phyloP scores from a whole-genome alignment of 345 rosid species.

The Pistacia atlantica region DNA sequence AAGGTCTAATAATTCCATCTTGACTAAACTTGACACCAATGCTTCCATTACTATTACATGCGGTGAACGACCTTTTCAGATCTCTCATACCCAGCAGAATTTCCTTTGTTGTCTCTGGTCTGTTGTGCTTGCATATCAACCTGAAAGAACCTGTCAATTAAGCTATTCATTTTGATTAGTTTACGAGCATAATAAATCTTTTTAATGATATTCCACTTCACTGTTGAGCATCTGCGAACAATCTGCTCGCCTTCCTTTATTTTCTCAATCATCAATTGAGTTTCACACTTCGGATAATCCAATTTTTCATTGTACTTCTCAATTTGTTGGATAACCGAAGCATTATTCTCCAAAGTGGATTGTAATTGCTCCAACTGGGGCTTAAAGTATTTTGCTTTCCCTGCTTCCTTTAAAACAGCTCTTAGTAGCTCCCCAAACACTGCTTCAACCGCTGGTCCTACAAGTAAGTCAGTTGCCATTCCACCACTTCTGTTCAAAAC shows the following conservation, averaged over 20 bases:
- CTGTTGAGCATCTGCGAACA: conserved; percentile 13
- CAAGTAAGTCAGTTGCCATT: background rate
- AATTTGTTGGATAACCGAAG: conserved; percentile 10
- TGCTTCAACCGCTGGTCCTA: conserved; percentile 30
- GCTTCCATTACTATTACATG: conserved; percentile 10
- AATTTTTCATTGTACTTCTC: conserved; percentile 11
- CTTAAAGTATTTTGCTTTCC: conserved; percentile 19
- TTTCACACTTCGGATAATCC: conserved; percentile 23
- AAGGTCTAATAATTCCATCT: conserved; percentile 13
- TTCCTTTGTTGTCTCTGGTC: conserved; percentile 25
- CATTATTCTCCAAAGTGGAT: conserved; percentile 14
- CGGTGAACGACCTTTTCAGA: background rate
- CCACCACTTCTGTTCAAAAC: background rate
- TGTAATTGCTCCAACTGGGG: conserved; percentile 18
- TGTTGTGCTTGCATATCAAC: conserved; percentile 20
- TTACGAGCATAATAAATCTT: conserved; percentile 1
- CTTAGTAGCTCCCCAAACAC: conserved; percentile 22
- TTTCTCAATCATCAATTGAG: background rate
- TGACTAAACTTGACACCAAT: background rate
- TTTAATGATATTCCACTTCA: background rate
- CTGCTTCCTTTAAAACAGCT: conserved; percentile 2
- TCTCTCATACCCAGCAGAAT: background rate
- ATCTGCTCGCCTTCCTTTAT: conserved; percentile 20
- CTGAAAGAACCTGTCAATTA: conserved; percentile 20
- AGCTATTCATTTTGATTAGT: conserved; percentile 22